phyloP scores from a whole-genome alignment of 129 eudicot species.

The Kitagawia praeruptora region DNA sequence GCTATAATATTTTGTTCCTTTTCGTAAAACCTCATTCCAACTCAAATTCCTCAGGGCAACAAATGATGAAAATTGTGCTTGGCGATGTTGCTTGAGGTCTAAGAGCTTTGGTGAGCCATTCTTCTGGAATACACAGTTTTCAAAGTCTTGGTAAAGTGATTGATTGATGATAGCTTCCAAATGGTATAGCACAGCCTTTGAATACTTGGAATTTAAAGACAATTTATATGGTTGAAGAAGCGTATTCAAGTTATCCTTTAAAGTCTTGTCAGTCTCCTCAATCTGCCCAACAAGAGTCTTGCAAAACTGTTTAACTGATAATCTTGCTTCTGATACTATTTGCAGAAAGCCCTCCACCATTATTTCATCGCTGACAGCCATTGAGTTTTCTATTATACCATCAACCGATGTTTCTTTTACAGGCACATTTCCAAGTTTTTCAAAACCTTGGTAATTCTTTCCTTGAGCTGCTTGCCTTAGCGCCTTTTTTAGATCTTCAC shows the following conservation, averaged over 20 bases:
- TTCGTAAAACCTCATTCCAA: constrained; percentile 85
- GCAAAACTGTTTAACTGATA: constrained; percentile 85
- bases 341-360: constrained; percentile 95
- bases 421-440: constrained; percentile 20
- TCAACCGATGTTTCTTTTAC: constrained; percentile 28
- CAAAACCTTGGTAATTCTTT: constrained; percentile 22
- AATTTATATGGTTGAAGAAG: constrained; percentile 68
- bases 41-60: constrained; percentile 68
- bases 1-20: constrained; percentile 88
- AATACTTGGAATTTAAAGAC: constrained; percentile 47
- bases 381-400: constrained; percentile 29
- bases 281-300: constrained; percentile 50
- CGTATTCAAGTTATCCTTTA: constrained; percentile 45
- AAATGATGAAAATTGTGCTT: constrained; percentile 56
- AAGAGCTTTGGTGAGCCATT: constrained; percentile 60
- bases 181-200: constrained; percentile 58
- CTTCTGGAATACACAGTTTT: constrained; percentile 67
- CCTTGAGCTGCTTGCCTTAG: constrained; percentile 53
- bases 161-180: constrained; percentile 84
- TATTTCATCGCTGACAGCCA: constrained; percentile 71
- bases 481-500: constrained; percentile 78
- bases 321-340: constrained; percentile 80
- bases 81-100: constrained; percentile 67
- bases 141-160: constrained; percentile 76
- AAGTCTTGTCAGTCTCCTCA: constrained; percentile 44